These are phyloP conservation scores for Cryptosporidium parvum DNA, from an alignment of 169 alveolate species.

Conservation along the genomic window DNA sequence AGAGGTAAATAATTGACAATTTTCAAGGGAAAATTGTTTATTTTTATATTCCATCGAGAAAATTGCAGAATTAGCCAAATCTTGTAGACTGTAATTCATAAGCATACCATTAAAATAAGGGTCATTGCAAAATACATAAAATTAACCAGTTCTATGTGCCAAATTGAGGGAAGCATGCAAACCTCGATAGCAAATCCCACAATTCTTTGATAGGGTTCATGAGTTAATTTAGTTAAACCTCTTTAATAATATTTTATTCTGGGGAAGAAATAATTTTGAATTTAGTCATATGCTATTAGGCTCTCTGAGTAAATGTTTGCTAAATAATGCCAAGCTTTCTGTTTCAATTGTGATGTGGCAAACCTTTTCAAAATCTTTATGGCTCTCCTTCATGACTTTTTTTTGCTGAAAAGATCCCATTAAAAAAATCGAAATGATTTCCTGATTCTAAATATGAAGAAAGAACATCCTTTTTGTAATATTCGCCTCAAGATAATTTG, in stretches of 20 bases:
- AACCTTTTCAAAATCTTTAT: background rate
- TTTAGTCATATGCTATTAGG: background rate
- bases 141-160: slow-evolving; percentile 14
- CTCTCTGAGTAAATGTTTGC: background rate
- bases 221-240: background rate
- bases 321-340: background rate
- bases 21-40: background rate
- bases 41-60: slow-evolving; percentile 18
- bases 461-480: background rate
- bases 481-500: background rate
- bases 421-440: background rate
- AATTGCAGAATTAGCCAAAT: slow-evolving; percentile 15
- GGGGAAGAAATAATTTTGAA: slow-evolving; percentile 1
- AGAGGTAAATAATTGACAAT: slow-evolving; percentile 3
- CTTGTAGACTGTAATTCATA: slow-evolving; percentile 23
- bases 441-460: background rate
- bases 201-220: slow-evolving; percentile 47
- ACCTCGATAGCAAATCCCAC: slow-evolving; percentile 45
- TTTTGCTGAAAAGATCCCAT: background rate
- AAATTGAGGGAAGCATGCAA: slow-evolving; percentile 8
- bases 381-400: background rate
- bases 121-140: background rate
- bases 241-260: background rate
- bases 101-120: slow-evolving; percentile 4
- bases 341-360: slow-evolving; percentile 1